Base-by-base conservation (phyloP, 176 grass and related monocot species). In the Carex parvula region DNA sequence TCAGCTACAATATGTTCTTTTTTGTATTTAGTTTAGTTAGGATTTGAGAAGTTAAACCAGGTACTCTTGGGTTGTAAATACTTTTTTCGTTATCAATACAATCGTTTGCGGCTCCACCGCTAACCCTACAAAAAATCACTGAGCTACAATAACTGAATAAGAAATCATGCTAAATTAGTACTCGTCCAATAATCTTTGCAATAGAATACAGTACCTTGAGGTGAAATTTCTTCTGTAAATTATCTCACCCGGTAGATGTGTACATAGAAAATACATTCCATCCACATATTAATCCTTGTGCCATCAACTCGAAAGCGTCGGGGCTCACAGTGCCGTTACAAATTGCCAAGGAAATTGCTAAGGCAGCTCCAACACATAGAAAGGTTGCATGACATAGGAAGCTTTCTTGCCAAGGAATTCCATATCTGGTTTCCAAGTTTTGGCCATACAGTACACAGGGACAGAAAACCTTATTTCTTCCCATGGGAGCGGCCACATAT, bases 201-300 rank as follows among this genome's bases (percentile, higher is more conserved):
- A 84, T 52, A 32, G 15, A 55, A 20, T 70, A 52, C n/a, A 52
- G 79, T 59, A 97, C 94, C 92, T 94, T 84, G 42, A 97, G 94
- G 86, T 97, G 94, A 61, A 94, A 97, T 87, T 89, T 91, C 88
- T 88, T 94, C 84, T 97, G 92, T 70, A 97, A 82, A 70, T 89
- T 83, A 48, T 97, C 92, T 18, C 94, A 83, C 29, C 84, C 90
- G 62, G 87, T 82, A 81, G 92, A 86, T 76, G 90, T 92, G 75
- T 92, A 94, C 46, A 87, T 89, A 41, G 72, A 87, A 81, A 90
- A 97, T 56, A 97, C 71, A 90, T 88, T 91, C 92, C 90, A 97
- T 70, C 87, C 86, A 78, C 89, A 92, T 33, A 97, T 60, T 82
- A 97, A 60, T 11, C 92, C 90, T 91, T 97, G 90, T 74, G 90